phyloP scores from a whole-genome alignment of 2,329 filamentous ascomycete genomes.

The Nigrospora sphaerica region DNA sequence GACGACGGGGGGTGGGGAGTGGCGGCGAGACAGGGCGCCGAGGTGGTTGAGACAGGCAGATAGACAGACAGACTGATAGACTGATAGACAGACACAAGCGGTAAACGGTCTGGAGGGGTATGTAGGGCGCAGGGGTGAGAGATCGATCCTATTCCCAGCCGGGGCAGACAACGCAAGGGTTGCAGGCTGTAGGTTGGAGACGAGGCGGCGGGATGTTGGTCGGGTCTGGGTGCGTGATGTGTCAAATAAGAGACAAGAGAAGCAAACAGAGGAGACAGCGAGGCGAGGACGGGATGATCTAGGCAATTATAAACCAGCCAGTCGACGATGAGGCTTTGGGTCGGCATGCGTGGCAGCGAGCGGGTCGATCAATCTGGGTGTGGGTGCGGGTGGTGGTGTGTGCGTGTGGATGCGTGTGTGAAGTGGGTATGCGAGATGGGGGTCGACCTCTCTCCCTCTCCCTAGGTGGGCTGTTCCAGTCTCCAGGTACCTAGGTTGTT shows the following conservation, averaged over 20 bases:
- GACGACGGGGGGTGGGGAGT: no score
- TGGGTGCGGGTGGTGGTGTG: background rate
- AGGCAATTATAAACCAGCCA: constrained; percentile 23
- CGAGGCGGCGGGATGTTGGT: no score
- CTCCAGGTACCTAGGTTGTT: no score
- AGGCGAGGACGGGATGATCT: constrained; percentile 13
- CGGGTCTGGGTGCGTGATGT: background rate
- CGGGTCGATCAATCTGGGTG: constrained; percentile 4
- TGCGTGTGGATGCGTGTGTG: no score
- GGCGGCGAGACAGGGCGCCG: background rate
- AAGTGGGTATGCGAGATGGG: background rate
- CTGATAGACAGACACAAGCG: no score
- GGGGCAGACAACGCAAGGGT: no score
- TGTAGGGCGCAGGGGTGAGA: no score
- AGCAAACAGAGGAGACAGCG: constrained; percentile 3
- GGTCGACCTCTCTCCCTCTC: no score
- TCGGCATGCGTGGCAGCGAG: constrained; percentile 19
- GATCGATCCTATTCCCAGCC: no score
- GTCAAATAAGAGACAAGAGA: constrained; percentile 6
- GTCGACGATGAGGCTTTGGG: constrained; percentile 22
- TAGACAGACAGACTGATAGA: background rate
- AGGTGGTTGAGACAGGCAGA: constrained; percentile 5
- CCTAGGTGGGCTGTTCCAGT: no score
- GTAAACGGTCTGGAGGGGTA: no score
- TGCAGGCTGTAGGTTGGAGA: no score